phyloP scores from a whole-genome alignment of 2,329 filamentous ascomycete genomes.

The Exophiala xenobiotica region DNA sequence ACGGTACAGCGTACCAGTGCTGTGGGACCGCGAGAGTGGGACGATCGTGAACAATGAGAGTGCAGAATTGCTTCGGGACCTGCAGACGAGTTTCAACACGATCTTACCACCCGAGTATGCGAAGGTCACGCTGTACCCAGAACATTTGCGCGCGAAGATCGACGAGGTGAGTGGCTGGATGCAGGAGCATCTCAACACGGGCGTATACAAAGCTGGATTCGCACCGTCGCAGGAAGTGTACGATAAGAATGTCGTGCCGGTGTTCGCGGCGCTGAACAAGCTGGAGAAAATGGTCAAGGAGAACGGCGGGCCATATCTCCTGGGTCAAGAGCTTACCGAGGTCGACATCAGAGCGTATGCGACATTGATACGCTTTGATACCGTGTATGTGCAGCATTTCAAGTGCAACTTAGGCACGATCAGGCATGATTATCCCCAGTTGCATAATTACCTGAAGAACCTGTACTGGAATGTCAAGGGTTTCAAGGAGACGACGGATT shows the following conservation, averaged over 20 bases:
- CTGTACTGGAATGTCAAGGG: slow-evolving; percentile 58
- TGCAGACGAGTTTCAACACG: slow-evolving; percentile 57
- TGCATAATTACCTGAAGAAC: slow-evolving; percentile 61
- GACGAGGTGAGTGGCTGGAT: slow-evolving; percentile 56
- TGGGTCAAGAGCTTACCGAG: slow-evolving; percentile 58
- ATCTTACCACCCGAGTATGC: slow-evolving; percentile 46
- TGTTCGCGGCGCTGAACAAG: slow-evolving; percentile 61
- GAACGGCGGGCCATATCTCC: slow-evolving; percentile 56
- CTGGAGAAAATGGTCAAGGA: slow-evolving; percentile 51
- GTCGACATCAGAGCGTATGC: slow-evolving; percentile 59
- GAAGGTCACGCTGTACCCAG: slow-evolving; percentile 55
- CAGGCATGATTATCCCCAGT: slow-evolving; percentile 58
- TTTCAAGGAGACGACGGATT: slow-evolving; percentile 61
- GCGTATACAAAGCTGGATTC: slow-evolving; percentile 64
- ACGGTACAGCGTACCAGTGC: slow-evolving; percentile 59
- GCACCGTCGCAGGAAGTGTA: slow-evolving; percentile 56
- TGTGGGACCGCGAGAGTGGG: slow-evolving; percentile 60
- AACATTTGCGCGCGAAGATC: slow-evolving; percentile 48
- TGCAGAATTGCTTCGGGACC: slow-evolving; percentile 57
- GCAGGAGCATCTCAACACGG: slow-evolving; percentile 56
- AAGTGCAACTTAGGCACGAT: slow-evolving; percentile 65
- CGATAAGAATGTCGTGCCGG: slow-evolving; percentile 52
- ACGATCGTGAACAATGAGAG: slow-evolving; percentile 64
- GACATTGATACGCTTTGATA: slow-evolving; percentile 60
- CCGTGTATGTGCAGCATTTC: slow-evolving; percentile 65